A percentile compares a stretch with the other conserved stretches of the same genome.
Conservation (phyloP, 192 early-diverging fungal genomes). For the Allomyces macrogynus region DNA sequence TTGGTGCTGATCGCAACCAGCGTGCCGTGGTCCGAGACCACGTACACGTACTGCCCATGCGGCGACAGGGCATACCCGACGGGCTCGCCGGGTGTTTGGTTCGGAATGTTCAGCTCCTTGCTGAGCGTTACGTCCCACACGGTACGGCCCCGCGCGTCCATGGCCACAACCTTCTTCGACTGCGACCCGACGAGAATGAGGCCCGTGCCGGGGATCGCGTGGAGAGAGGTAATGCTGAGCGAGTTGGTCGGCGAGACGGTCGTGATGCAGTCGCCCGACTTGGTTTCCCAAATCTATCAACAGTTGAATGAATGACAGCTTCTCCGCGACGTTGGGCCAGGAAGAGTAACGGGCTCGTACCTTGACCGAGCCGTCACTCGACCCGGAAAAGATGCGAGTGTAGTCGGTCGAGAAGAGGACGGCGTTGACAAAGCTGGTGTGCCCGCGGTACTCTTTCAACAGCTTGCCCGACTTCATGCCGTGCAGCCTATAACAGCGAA, state of each 20-base stretch:
- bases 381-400: constrained; percentile 48
- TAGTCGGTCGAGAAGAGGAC: constrained; percentile 52
- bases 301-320: neutral
- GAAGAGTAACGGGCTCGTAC: constrained; percentile 14
- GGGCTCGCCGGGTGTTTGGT: neutral
- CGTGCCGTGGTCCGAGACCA: constrained; percentile 42
- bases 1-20: constrained; percentile 10
- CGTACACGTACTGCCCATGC: constrained; percentile 65
- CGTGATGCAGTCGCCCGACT: constrained; percentile 37
- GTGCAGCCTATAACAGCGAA: constrained; percentile 38
- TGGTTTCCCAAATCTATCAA: constrained; percentile 76
- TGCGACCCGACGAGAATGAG: constrained; percentile 2
- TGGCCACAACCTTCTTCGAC: constrained; percentile 23
- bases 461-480: constrained; percentile 83
- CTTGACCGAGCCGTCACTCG: constrained; percentile 71
- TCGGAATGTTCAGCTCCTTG: too few species aligned
- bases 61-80: constrained; percentile 39
- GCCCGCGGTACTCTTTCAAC: constrained; percentile 79
- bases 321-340: neutral
- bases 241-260: constrained; percentile 31
- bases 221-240: constrained; percentile 1
- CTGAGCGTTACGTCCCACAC: constrained; percentile 22
- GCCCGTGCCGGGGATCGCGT: constrained; percentile 3
- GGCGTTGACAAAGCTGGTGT: constrained; percentile 70
- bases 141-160: constrained; percentile 17